Evolutionary conservation across 306 rosid genomes (phyloP), one percentile per base, ranked within the genome.

Genomic region (Lathyrus tuberosus): DNA sequence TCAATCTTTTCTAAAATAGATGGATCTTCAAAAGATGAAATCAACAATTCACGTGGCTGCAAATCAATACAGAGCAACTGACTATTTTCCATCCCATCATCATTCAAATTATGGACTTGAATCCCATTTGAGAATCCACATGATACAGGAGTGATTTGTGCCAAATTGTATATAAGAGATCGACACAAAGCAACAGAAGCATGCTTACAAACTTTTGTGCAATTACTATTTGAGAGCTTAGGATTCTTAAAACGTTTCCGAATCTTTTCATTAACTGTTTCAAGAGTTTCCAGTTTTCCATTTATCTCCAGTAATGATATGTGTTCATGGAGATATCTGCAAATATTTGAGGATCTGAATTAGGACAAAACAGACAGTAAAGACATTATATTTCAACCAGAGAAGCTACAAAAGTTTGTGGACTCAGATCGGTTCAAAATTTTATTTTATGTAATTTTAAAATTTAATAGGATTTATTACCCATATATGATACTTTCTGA

Each of bases 141-240:
- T 17, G 72, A 81, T 57, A 74, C 40, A 10, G 86, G 94, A 75
- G 96, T 88, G 69, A 90, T 85, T 71, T 81, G 84, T 60, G 96
- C 90, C 88, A 93, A 86, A 76, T 78, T 81, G 40, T 88, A 82
- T 79, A 93, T 56, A 42, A 93, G 94, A 67, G 91, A 84, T 76
- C 98, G 87, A 79, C 97, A 88, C 97, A 96, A 93, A 48, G 97
- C 97, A 75, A 79, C 86, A 75, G 98, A 86, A 75, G 96, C 96
- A 78, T 88, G 98, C 86, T 84, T 82, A 80, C 93, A 88, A 81
- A 93, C 94, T 87, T 85, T 81, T 46, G 92, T 87, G 76, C 91
- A 90, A 78, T 82, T 83, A 70, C 85, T 83, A 57, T 85, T 86
- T 11, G 98, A 79, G 80, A 80, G 58, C 84, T 93, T 93, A 3